A percentile compares a stretch with the other conserved stretches of the same genome.
Evolutionary conservation across 169 alveolate species (phyloP).

Genomic region (Theileria orientalis): DNA sequence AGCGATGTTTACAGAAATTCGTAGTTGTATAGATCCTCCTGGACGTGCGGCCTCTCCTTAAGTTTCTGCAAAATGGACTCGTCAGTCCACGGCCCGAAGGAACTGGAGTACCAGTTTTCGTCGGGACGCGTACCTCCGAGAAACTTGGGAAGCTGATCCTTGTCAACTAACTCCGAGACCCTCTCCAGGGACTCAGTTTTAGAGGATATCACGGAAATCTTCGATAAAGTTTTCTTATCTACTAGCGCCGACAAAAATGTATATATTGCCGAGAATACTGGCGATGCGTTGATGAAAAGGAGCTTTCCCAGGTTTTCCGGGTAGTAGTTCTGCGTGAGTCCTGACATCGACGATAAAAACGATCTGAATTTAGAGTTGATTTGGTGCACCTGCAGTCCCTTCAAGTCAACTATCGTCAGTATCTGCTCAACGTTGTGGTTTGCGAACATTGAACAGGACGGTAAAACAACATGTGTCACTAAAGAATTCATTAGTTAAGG

Average conservation of each 20-base stretch:
- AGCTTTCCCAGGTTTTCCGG: conserved; percentile 89
- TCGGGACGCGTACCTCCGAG: conserved; percentile 71
- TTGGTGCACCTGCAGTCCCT: conserved; percentile 65
- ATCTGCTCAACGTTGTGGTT: conserved; percentile 59
- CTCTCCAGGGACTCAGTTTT: conserved; percentile 61
- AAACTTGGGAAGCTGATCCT: conserved; percentile 72
- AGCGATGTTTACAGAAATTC: conserved; percentile 14
- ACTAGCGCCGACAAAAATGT: conserved; percentile 82
- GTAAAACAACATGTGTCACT: conserved; percentile 61
- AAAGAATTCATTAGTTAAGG: no score
- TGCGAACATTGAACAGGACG: conserved; percentile 23
- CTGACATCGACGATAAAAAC: conserved; percentile 69
- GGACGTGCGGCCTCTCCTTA: conserved; percentile 34
- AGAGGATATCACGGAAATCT: conserved; percentile 82
- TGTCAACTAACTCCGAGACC: conserved; percentile 63
- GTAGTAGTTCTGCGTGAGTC: conserved; percentile 87
- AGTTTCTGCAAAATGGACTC: conserved; percentile 44
- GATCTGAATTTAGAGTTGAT: conserved; percentile 65
- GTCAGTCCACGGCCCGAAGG: conserved; percentile 66
- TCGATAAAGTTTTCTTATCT: conserved; percentile 86
- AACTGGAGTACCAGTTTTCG: conserved; percentile 44
- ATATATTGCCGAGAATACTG: conserved; percentile 88
- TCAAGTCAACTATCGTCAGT: conserved; percentile 70
- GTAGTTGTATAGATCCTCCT: conserved; percentile 40
- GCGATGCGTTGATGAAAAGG: conserved; percentile 87